A percentile compares a stretch with the other conserved stretches of the same genome.
These are phyloP conservation scores for Tricholomella constricta DNA, from an alignment of 768 basidiomycete species.

Conservation along the genomic window DNA sequence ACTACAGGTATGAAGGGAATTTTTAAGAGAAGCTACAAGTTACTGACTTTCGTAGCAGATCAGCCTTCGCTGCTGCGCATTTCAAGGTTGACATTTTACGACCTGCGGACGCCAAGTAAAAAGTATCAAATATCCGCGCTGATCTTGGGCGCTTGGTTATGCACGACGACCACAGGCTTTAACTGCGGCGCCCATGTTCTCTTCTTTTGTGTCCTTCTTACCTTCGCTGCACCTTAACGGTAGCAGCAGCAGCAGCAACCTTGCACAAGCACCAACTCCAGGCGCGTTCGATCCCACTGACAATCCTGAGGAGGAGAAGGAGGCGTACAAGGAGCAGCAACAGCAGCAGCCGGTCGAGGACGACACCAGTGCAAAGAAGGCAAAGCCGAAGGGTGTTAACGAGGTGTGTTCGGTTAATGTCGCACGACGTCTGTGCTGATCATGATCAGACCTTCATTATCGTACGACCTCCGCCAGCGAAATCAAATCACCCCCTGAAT, in stretches of 20 bases:
- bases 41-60: no score
- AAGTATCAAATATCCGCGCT: constrained; percentile 10
- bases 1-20: no score
- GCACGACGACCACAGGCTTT: neutral
- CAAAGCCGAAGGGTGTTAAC: constrained; percentile 46
- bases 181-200: constrained; percentile 17
- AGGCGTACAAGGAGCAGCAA: constrained; percentile 21
- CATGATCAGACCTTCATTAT: constrained; percentile 12
- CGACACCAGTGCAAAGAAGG: constrained; percentile 37
- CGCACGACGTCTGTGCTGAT: constrained; percentile 1
- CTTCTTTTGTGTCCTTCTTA: constrained; percentile 21
- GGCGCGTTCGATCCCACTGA: constrained; percentile 12
- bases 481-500: constrained; percentile 16
- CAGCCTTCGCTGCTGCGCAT: neutral
- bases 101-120: neutral
- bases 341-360: constrained; percentile 21
- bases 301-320: constrained; percentile 19
- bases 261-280: neutral
- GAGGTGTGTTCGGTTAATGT: constrained; percentile 40
- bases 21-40: no score
- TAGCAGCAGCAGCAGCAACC: constrained; percentile 8
- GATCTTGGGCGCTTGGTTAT: constrained; percentile 7
- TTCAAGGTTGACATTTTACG: no score
- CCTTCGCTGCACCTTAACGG: constrained; percentile 18
- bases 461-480: constrained; percentile 8